A percentile compares a stretch with the other conserved stretches of the same genome.
Evolutionary conservation across 768 basidiomycete genomes (phyloP).

Genomic region (Porphyrellus cyaneotinctus): DNA sequence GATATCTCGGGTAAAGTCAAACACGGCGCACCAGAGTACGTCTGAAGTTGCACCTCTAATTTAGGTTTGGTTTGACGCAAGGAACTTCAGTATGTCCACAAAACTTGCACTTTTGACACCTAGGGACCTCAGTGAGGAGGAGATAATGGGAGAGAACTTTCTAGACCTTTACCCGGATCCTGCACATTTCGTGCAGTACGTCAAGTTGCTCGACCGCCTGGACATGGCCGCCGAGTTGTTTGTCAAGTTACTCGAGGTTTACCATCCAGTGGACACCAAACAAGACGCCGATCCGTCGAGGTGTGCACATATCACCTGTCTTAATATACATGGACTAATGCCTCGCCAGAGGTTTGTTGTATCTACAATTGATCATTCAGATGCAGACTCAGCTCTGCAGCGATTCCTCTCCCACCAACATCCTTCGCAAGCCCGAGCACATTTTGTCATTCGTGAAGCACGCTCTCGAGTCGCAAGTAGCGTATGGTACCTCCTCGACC

Average conservation of each 20-base stretch:
- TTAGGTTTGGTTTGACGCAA: no score
- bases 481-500: neutral
- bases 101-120: conserved; percentile 49
- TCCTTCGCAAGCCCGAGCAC: conserved; percentile 61
- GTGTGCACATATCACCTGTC: conserved; percentile 9
- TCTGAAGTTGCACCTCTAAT: conserved; percentile 1
- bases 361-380: conserved; percentile 76
- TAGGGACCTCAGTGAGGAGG: conserved; percentile 40
- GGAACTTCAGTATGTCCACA: conserved; percentile 20
- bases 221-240: conserved; percentile 76
- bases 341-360: conserved; percentile 54
- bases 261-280: conserved; percentile 37
- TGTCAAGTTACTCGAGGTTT: conserved; percentile 66
- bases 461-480: conserved; percentile 50
- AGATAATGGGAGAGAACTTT: conserved; percentile 44
- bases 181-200: conserved; percentile 55
- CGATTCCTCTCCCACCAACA: conserved; percentile 49
- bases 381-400: conserved; percentile 70
- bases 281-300: conserved; percentile 22
- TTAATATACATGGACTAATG: conserved; percentile 1
- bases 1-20: conserved; percentile 51
- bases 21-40: conserved; percentile 41
- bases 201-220: conserved; percentile 60
- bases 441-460: conserved; percentile 82
- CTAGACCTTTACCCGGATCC: conserved; percentile 78